A percentile compares a stretch with the other conserved stretches of the same genome.
Evolutionary conservation across 1,284 basidiomycete genomes (phyloP).

Genomic region (Leucoagaricus sp.): DNA sequence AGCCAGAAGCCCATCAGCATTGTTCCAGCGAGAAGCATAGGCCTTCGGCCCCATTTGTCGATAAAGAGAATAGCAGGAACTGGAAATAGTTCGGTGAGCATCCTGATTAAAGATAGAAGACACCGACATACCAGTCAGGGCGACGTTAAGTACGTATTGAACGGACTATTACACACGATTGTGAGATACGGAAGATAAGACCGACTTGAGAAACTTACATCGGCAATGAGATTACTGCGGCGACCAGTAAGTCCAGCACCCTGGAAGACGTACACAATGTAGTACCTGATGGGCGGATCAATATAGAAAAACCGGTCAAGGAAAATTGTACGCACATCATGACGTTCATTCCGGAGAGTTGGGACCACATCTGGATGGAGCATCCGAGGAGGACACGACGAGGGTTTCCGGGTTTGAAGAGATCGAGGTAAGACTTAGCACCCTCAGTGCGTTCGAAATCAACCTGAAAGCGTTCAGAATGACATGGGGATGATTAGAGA

Average conservation of each 20-base stretch:
- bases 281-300: constrained; percentile 49
- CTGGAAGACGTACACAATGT: constrained; percentile 77
- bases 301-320: not conserved
- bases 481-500: not conserved
- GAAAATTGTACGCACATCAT: constrained; percentile 60
- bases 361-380: constrained; percentile 66
- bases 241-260: constrained; percentile 74
- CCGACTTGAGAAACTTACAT: constrained; percentile 33
- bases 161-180: too few species aligned
- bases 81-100: constrained; percentile 2
- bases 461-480: constrained; percentile 22
- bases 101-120: not conserved
- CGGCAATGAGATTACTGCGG: constrained; percentile 73
- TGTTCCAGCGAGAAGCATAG: constrained; percentile 68
- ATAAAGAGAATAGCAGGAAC: constrained; percentile 78
- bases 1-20: constrained; percentile 75
- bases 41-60: constrained; percentile 79
- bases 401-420: constrained; percentile 59
- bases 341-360: constrained; percentile 62
- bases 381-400: constrained; percentile 61
- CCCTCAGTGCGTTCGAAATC: constrained; percentile 69
- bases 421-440: constrained; percentile 69
- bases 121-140: constrained; percentile 44
- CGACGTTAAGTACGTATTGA: constrained; percentile 78
- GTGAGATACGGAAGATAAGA: too few species aligned